Evolutionary conservation across 1,284 basidiomycete genomes (phyloP), one percentile per base, ranked within the genome.

Genomic region (Austroboletus novae-zelandiae): DNA sequence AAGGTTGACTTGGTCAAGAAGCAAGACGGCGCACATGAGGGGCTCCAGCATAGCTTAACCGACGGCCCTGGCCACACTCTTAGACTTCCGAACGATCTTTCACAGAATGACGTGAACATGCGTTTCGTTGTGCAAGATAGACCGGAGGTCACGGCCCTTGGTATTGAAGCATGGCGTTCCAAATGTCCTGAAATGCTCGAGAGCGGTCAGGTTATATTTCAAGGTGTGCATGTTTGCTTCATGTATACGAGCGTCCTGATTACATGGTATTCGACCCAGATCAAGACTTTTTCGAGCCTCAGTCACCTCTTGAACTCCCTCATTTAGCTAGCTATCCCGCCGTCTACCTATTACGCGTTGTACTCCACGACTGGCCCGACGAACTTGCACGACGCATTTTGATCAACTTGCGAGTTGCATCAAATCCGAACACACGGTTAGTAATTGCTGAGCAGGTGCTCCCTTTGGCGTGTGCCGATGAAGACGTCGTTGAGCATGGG

Each of bases 291-390:
- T 87, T 89, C 61, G 76, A 73, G 6, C 76, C 80, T 1, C 86
- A 89, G 59, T 81, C 81, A 0, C 47, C 61, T 11, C 51, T 58
- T 35, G 61, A 56, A 4, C 50, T 50, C n/a, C 52, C 51, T 17
- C 69, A 67, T 17, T 14, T 50, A 7, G 61, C 74, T 30, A 69
- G 57, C 50, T 58, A 78, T 42, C 77, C 84, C 6, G 76, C 83
- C 0, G 77, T 88, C 20, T 89, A 83, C 63, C 69, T 89, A 18
- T 72, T 89, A 41, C 79, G 86, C 17, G 83, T 84, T 9, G 76
- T 89, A 43, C 72, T 85, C 18, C 86, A 89, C 57, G 86, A 89
- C 60, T 89, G 86, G 86, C 82, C 86, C 0, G 82, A 89, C 56
- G 71, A 71, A 4, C 77, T 76, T 57, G 85, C 81, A 9, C 71